Evolutionary conservation across 176 grass and related monocot species (phyloP).

Genomic region (Triticum aestivum): DNA sequence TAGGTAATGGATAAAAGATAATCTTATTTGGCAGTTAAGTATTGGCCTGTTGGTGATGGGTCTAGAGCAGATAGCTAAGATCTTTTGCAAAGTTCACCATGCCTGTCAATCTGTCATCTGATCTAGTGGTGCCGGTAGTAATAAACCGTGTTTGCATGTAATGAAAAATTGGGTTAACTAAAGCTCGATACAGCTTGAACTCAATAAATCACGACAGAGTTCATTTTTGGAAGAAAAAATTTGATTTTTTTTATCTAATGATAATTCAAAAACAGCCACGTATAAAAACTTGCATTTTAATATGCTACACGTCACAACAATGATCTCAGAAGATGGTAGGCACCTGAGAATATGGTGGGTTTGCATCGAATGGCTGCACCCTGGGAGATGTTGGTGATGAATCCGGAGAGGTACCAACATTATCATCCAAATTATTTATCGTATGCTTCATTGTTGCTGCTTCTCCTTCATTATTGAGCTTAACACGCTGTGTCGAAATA

Average conservation of each 20-base stretch:
- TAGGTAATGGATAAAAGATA: not conserved
- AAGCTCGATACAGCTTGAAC: not conserved
- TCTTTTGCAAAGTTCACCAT: not conserved
- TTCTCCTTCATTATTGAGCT: constrained; percentile 51
- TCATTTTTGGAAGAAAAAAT: not conserved
- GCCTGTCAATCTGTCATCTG: not conserved
- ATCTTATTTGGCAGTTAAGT: not conserved
- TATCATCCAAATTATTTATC: constrained; percentile 53
- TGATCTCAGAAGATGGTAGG: constrained; percentile 11
- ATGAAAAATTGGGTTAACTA: not conserved
- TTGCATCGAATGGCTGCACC: constrained; percentile 51
- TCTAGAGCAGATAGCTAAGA: not conserved
- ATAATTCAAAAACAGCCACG: not conserved
- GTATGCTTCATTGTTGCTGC: constrained; percentile 45
- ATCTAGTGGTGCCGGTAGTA: not conserved
- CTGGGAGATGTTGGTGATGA: constrained; percentile 51
- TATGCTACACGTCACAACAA: not conserved
- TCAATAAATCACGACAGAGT: not conserved
- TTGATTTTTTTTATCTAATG: not conserved
- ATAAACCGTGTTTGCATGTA: not conserved
- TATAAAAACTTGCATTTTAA: constrained; percentile 3
- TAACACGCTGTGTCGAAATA: constrained; percentile 53
- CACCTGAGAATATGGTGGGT: constrained; percentile 58
- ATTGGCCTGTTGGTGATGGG: not conserved
- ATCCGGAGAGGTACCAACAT: constrained; percentile 71